Base-by-base conservation (phyloP, 139 green algal species). In the Auxenochlorella pyrenoidosa region DNA sequence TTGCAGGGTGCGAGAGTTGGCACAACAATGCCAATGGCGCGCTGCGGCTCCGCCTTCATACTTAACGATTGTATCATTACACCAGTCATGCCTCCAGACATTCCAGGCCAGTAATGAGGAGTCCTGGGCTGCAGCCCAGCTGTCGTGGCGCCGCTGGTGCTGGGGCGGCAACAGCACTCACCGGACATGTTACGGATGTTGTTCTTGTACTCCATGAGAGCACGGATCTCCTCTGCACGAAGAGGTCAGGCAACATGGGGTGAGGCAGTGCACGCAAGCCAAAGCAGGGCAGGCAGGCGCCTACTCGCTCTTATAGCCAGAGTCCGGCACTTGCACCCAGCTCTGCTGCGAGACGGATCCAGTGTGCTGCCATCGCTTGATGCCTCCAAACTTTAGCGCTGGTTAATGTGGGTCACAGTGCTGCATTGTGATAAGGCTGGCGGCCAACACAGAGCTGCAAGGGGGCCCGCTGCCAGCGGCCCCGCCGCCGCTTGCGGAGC, bases 191-290 rank as follows among this genome's bases (percentile, higher is more conserved):
- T 94, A 82, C 96, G 91, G 90, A 99, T 99, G 92, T 98, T 99
- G 89, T 98, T 84, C 92, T 98, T 95, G 90, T 95, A 95, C 93
- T 98, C 94, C 96, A 98, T 97, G 81, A 98, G 95, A 54, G 44
- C 58, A 88, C 95, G 82, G 82, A 86, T 86, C 82, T 86, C 82
- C 66, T 79, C 82, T 86, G 82, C 82, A 65, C 1, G 16, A 2
- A 18, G 36, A 26, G 59, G 8, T 40, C 47, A 44, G 66, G 32
- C n/a, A 38, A 16, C 66, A 73, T 1, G 24, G n/a, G 13, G 10
- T 34, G 66, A 34, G 63, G 66, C 66, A 73, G 3, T 34, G 63
- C 63, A 71, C 32, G 63, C 18, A 34, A 32, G 41, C 26, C 41
- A 26, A 77, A 18, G 73, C 41, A 80, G 73, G 44, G 43, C 36